Conservation (phyloP, 106 monocot species). For the Cymbidium sinense region DNA sequence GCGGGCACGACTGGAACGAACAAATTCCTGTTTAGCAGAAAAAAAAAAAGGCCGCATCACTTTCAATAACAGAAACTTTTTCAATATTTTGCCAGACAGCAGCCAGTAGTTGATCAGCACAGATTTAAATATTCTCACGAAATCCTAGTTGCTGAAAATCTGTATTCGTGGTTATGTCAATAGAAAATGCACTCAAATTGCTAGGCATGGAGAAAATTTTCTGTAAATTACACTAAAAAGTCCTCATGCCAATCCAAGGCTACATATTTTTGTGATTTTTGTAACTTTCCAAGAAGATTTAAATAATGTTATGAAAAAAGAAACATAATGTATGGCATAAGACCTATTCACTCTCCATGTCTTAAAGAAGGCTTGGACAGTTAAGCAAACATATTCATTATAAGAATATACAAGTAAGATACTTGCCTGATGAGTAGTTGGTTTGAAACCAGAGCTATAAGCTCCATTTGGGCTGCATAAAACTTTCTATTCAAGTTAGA, state of each 20-base stretch:
- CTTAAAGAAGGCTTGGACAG: background rate
- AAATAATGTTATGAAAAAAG: background rate
- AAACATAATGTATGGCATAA: background rate
- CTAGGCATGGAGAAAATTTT: background rate
- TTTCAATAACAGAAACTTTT: background rate
- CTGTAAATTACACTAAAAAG: background rate
- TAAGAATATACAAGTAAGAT: background rate
- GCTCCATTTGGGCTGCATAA: slow-evolving; percentile 88
- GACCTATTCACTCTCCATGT: background rate
- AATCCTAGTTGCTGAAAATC: background rate
- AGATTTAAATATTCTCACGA: background rate
- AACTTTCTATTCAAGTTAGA: background rate
- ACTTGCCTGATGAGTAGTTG: slow-evolving; percentile 89
- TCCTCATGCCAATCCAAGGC: background rate
- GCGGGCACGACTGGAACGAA: slow-evolving; percentile 63
- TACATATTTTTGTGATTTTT: background rate
- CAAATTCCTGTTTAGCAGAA: slow-evolving; percentile 58
- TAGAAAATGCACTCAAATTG: background rate
- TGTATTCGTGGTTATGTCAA: background rate
- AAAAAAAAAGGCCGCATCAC: background rate
- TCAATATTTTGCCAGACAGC: background rate
- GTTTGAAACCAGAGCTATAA: slow-evolving; percentile 95
- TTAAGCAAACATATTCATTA: background rate
- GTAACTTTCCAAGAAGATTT: background rate
- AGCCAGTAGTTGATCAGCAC: background rate